Percentiles rank a stretch among this genome's conserved stretches.
These are phyloP conservation scores for Hymenotorrendiella dingleyae DNA, from an alignment of 2,329 filamentous ascomycete genomes.

Conservation along the genomic window DNA sequence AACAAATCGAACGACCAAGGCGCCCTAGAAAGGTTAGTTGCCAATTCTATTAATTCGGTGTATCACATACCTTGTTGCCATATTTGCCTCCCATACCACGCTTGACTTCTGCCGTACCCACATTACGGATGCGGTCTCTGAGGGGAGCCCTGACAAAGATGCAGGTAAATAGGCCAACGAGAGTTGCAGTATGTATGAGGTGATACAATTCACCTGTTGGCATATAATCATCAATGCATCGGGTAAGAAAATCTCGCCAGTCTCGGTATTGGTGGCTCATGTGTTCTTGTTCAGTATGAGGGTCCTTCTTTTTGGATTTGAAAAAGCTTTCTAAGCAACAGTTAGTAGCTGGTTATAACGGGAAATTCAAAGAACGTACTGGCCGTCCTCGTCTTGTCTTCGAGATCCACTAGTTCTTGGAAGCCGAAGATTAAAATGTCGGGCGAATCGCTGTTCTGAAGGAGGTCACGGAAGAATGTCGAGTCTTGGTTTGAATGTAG, in stretches of 20 bases:
- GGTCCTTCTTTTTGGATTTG: constrained; percentile 80
- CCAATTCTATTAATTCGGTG: not conserved
- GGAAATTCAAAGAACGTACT: constrained; percentile 43
- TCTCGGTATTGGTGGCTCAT: constrained; percentile 98
- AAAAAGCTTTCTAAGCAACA: constrained; percentile 64
- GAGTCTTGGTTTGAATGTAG: constrained; percentile 64
- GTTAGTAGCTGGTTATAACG: constrained; percentile 25
- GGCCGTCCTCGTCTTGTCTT: constrained; percentile 96
- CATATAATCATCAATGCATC: constrained; percentile 78
- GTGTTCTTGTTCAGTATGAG: constrained; percentile 71
- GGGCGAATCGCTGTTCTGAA: constrained; percentile 70
- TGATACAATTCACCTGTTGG: constrained; percentile 72
- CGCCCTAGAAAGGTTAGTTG: constrained; percentile 48
- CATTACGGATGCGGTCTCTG: constrained; percentile 67
- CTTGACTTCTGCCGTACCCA: constrained; percentile 81
- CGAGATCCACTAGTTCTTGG: constrained; percentile 95
- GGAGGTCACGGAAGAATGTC: constrained; percentile 72
- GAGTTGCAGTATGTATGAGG: constrained; percentile 78
- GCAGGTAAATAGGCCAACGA: constrained; percentile 93
- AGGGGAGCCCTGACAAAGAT: constrained; percentile 85
- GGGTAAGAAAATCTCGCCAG: constrained; percentile 85
- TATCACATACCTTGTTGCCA: constrained; percentile 68
- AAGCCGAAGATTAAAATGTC: constrained; percentile 96
- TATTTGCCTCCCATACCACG: constrained; percentile 92
- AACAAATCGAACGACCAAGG: constrained; percentile 83